A percentile compares a stretch with the other conserved stretches of the same genome.
Evolutionary conservation across 2,329 filamentous ascomycete genomes (phyloP).

Genomic region (Aspergillus oerlinghausenensis): DNA sequence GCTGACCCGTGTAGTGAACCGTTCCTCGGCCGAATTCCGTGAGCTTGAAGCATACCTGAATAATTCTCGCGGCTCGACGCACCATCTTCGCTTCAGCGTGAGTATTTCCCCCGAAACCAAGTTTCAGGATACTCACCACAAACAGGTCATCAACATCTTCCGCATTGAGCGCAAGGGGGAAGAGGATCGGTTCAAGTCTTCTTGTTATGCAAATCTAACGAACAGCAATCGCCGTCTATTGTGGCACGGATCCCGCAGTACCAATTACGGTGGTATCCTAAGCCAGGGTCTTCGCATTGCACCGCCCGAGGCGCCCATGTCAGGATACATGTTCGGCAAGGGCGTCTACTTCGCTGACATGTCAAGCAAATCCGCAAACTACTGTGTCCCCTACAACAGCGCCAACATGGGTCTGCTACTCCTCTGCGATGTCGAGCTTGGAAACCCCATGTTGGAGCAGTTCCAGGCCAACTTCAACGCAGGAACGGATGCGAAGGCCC

Average conservation of each 20-base stretch:
- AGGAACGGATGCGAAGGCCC: conserved; percentile 55
- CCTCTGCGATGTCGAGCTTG: conserved; percentile 80
- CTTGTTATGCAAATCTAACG: conserved; percentile 47
- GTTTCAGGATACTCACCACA: neutral
- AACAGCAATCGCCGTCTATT: conserved; percentile 69
- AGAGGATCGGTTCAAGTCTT: conserved; percentile 60
- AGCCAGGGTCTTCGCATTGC: conserved; percentile 86
- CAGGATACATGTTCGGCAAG: conserved; percentile 86
- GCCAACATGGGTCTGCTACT: conserved; percentile 69
- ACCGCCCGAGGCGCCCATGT: conserved; percentile 68
- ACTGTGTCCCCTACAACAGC: conserved; percentile 62
- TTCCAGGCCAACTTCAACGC: conserved; percentile 57
- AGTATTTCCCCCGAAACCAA: neutral
- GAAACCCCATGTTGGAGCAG: conserved; percentile 67
- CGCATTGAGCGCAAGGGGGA: conserved; percentile 74
- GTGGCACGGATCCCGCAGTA: conserved; percentile 81
- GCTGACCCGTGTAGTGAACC: conserved; percentile 45
- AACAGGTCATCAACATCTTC: conserved; percentile 68
- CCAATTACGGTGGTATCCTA: conserved; percentile 83
- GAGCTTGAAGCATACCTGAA: conserved; percentile 64
- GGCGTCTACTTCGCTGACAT: conserved; percentile 86
- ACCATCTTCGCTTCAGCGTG: conserved; percentile 45
- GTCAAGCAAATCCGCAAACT: conserved; percentile 75
- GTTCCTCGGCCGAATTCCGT: conserved; percentile 56
- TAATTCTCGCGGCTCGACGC: conserved; percentile 63